Evolutionary conservation across 345 rosid genomes (phyloP).

Genomic region (Ceriops tagal): DNA sequence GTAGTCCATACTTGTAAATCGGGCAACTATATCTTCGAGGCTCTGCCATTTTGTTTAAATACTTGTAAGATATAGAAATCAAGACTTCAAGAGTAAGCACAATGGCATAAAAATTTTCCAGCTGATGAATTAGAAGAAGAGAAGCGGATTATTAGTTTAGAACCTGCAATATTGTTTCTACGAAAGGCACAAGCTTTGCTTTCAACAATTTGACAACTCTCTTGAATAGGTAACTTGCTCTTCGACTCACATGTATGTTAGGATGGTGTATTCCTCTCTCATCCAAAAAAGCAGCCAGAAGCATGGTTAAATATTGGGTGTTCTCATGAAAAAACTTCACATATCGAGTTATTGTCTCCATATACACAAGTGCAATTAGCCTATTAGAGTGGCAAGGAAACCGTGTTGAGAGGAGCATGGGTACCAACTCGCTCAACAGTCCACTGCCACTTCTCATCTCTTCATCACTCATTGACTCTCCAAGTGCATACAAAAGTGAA

Average conservation of each 20-base stretch:
- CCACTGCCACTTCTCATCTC: conserved; percentile 65
- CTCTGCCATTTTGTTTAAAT: conserved; percentile 41
- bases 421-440: conserved; percentile 63
- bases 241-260: conserved; percentile 68
- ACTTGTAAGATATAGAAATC: conserved; percentile 11
- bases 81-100: neutral
- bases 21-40: conserved; percentile 74
- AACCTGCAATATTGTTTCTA: conserved; percentile 90
- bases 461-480: conserved; percentile 80
- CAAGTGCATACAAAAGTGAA: conserved; percentile 81
- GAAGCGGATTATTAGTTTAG: neutral
- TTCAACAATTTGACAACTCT: conserved; percentile 78
- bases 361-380: conserved; percentile 75
- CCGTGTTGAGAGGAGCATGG: conserved; percentile 64
- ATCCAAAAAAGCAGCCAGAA: conserved; percentile 85
- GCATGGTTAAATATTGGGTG: conserved; percentile 58
- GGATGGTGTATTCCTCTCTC: conserved; percentile 94
- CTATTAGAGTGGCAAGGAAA: conserved; percentile 86
- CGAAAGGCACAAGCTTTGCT: conserved; percentile 81
- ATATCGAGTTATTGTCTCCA: conserved; percentile 81
- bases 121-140: neutral
- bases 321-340: conserved; percentile 80
- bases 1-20: conserved; percentile 52
- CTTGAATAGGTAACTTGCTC: conserved; percentile 93
- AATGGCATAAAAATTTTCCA: neutral